phyloP scores from a whole-genome alignment of 2,329 filamentous ascomycete species.

The Aspergillus unguis region DNA sequence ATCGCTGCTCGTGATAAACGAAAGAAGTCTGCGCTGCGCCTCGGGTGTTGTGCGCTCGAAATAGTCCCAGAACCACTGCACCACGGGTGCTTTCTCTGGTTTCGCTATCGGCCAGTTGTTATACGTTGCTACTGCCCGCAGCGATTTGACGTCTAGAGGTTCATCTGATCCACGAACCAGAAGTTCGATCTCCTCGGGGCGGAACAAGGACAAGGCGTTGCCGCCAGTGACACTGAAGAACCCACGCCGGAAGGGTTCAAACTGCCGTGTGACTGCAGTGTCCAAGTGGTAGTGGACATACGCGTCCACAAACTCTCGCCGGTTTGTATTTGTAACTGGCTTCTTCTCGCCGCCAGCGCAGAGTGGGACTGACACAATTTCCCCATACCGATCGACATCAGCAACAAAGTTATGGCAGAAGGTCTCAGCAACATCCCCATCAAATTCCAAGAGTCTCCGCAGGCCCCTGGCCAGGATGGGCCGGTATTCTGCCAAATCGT shows the following conservation, averaged over 20 bases:
- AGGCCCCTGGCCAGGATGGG: constrained; percentile 73
- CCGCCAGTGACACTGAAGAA: constrained; percentile 91
- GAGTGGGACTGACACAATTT: constrained; percentile 63
- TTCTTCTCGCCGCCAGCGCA: constrained; percentile 69
- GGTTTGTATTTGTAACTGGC: constrained; percentile 78
- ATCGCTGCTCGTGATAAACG: constrained; percentile 87
- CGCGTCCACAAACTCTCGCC: constrained; percentile 79
- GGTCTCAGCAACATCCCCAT: constrained; percentile 75
- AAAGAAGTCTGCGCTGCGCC: constrained; percentile 73
- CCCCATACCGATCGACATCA: constrained; percentile 73
- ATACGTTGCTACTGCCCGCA: constrained; percentile 74
- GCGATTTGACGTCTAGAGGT: constrained; percentile 69
- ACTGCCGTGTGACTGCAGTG: constrained; percentile 72
- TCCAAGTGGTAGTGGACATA: constrained; percentile 81
- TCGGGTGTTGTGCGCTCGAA: constrained; percentile 64
- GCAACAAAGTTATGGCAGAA: constrained; percentile 81
- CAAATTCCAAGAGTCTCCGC: constrained; percentile 72
- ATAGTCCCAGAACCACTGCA: constrained; percentile 86
- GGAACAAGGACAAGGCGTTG: constrained; percentile 81
- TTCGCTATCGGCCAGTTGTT: constrained; percentile 67
- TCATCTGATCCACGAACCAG: constrained; percentile 83
- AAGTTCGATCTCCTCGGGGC: constrained; percentile 87
- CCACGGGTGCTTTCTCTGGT: constrained; percentile 61
- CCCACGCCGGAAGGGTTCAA: constrained; percentile 88
- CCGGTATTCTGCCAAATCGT: constrained; percentile 78